Percentiles rank a stretch among this genome's conserved stretches.
These are phyloP conservation scores for Cucumis variabilis DNA, from an alignment of 331 rosid species.

Conservation along the genomic window DNA sequence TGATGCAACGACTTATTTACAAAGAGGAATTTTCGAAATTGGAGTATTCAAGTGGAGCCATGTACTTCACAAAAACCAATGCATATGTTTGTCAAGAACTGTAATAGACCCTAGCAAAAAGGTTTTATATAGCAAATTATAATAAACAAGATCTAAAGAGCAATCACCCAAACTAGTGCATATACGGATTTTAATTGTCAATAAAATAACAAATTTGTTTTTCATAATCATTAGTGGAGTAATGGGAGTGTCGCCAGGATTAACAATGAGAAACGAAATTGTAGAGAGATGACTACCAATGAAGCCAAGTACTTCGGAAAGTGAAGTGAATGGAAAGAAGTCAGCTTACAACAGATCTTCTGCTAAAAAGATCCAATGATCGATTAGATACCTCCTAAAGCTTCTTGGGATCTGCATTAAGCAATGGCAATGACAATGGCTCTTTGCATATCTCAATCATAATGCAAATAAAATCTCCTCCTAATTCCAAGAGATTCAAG, in stretches of 20 bases:
- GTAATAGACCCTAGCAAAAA: background rate
- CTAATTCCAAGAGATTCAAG: background rate
- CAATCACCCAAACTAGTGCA: background rate
- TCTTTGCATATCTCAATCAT: background rate
- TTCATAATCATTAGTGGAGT: background rate
- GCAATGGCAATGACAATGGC: background rate
- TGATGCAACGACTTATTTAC: background rate
- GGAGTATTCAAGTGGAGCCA: background rate
- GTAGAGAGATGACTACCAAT: background rate
- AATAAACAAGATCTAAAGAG: background rate
- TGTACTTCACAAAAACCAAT: background rate
- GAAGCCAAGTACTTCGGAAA: background rate
- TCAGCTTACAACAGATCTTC: background rate
- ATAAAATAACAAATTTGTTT: background rate
- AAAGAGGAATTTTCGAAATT: background rate
- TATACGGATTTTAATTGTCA: background rate
- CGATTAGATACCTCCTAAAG: background rate
- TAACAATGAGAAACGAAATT: background rate
- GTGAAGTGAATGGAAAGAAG: background rate
- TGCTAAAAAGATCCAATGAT: background rate
- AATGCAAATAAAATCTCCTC: background rate
- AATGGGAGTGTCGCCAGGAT: background rate
- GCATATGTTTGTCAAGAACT: background rate
- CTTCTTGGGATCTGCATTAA: background rate
- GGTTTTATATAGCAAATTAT: background rate